Conservation (phyloP, 148 eudicot species). For the Vaccinium myrtillus region DNA sequence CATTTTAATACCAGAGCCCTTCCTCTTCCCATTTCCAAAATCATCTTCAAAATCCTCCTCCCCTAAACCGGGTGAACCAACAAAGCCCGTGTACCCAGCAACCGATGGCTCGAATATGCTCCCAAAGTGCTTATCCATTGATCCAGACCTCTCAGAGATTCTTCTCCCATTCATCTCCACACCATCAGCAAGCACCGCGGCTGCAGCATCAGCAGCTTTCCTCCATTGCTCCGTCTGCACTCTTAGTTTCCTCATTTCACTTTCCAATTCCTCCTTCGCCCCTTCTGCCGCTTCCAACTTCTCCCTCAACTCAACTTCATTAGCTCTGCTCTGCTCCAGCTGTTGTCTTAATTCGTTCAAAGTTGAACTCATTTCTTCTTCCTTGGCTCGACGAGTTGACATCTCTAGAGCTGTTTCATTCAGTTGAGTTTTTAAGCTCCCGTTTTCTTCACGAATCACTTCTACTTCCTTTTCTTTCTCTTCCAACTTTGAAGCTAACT, state of each 20-base stretch:
- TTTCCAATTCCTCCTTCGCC: constrained; percentile 53
- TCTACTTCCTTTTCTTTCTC: constrained; percentile 47
- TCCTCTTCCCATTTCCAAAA: constrained; percentile 60
- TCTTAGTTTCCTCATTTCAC: constrained; percentile 81
- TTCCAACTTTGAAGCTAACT: constrained; percentile 34
- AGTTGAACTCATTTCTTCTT: constrained; percentile 39
- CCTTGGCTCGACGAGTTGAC: constrained; percentile 28
- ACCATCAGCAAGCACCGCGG: constrained; percentile 63
- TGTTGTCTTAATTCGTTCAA: constrained; percentile 36
- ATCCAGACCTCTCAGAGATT: constrained; percentile 66
- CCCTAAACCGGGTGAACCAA: constrained; percentile 54
- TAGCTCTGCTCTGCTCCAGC: constrained; percentile 42
- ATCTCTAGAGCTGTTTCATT: constrained; percentile 38
- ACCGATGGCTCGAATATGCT: constrained; percentile 37
- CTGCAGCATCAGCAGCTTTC: constrained; percentile 94
- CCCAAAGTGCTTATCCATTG: constrained; percentile 78
- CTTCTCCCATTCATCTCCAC: constrained; percentile 50
- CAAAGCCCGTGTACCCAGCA: constrained; percentile 40
- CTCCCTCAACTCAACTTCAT: constrained; percentile 35
- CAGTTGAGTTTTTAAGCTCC: constrained; percentile 45
- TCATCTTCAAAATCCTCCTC: constrained; percentile 64
- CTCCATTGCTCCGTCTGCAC: constrained; percentile 98
- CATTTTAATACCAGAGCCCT: constrained; percentile 71
- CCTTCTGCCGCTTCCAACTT: constrained; percentile 44
- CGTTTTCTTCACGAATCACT: constrained; percentile 38